A percentile compares a stretch with the other conserved stretches of the same genome.
phyloP scores from a whole-genome alignment of 345 rosid species.

The Ceriops zippeliana region DNA sequence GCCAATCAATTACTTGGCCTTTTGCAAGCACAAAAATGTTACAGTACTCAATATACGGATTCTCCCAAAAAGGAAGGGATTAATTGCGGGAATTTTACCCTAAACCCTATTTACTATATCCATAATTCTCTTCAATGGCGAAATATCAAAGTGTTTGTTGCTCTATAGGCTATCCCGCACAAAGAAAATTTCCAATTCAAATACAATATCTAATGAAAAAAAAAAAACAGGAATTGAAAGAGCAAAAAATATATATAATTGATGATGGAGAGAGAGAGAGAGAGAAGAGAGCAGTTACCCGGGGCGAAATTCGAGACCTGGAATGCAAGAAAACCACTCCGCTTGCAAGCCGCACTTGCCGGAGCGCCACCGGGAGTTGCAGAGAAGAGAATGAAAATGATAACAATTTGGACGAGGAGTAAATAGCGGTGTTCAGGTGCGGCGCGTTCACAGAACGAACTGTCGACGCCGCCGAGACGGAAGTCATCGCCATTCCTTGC shows the following conservation, averaged over 20 bases:
- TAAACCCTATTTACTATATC: no score
- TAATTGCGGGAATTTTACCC: no score
- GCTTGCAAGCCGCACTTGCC: constrained; percentile 22
- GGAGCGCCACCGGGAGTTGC: constrained; percentile 31
- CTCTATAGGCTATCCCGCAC: no score
- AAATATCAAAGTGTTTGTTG: no score
- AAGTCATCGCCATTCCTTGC: constrained; percentile 47
- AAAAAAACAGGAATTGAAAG: neutral
- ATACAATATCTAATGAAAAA: no score
- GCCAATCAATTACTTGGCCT: no score
- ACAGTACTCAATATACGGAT: no score
- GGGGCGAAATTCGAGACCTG: constrained; percentile 27
- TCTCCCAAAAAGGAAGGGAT: no score
- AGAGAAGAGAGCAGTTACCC: constrained; percentile 6
- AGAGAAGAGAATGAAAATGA: constrained; percentile 29
- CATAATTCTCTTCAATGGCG: no score
- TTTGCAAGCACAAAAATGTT: no score
- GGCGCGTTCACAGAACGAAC: constrained; percentile 22
- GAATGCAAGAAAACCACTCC: constrained; percentile 22
- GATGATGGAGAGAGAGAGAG: neutral
- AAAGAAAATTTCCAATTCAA: no score
- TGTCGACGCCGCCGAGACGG: constrained; percentile 32
- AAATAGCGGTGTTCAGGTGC: constrained; percentile 1
- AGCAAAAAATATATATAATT: neutral
- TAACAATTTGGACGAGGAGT: constrained; percentile 14